Conservation (phyloP, 2,329 filamentous ascomycete species). For the Beauveria sp. region DNA sequence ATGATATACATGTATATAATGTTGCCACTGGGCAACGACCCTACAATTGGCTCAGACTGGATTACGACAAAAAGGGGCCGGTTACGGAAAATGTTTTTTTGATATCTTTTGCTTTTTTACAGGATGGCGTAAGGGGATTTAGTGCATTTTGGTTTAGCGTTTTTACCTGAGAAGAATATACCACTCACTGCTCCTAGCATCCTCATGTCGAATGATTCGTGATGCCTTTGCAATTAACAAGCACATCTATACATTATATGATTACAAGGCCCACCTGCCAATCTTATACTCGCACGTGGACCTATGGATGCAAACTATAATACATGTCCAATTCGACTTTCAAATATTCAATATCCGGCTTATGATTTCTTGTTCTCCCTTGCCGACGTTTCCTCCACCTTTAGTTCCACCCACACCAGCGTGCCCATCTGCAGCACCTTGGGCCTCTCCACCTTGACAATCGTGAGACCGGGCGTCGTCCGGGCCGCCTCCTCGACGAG, state of each 20-base stretch:
- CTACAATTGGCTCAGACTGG: slow-evolving; percentile 8
- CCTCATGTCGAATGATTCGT: neutral
- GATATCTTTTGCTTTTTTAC: slow-evolving; percentile 3
- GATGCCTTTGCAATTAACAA: neutral
- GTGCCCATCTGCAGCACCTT: slow-evolving; percentile 49
- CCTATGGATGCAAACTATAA: neutral
- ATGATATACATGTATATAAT: slow-evolving; percentile 26
- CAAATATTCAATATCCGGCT: neutral
- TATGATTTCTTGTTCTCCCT: neutral
- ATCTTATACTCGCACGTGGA: neutral
- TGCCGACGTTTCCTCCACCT: slow-evolving; percentile 24
- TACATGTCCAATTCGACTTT: neutral
- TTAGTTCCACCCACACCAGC: slow-evolving; percentile 51
- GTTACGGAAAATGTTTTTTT: slow-evolving; percentile 5
- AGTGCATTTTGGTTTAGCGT: slow-evolving; percentile 1
- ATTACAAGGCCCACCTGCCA: neutral
- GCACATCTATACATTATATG: neutral
- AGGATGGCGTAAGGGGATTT: neutral
- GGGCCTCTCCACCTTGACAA: slow-evolving; percentile 47
- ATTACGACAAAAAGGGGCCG: slow-evolving; percentile 6
- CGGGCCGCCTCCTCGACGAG: slow-evolving; percentile 43
- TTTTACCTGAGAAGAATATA: slow-evolving; percentile 9
- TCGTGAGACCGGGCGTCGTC: slow-evolving; percentile 45
- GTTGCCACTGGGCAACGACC: slow-evolving; percentile 7
- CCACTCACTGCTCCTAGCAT: slow-evolving; percentile 2